phyloP scores from a whole-genome alignment of 495 filamentous ascomycete species.

The Annulohypoxylon bovei region DNA sequence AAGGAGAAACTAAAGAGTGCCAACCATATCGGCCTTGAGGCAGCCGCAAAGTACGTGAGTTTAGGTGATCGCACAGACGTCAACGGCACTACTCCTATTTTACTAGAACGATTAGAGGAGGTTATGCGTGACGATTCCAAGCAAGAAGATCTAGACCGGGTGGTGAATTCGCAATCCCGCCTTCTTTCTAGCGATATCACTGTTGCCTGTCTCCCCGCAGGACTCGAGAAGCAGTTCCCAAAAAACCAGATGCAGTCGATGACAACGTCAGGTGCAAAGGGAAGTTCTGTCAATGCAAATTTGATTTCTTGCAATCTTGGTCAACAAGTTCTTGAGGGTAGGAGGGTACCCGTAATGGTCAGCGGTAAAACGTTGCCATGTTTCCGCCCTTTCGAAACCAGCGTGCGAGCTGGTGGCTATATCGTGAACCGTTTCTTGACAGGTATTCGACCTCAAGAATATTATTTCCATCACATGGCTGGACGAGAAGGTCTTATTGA shows the following conservation, averaged over 20 bases:
- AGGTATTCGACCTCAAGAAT: conserved; percentile 95
- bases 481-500: conserved; percentile 98
- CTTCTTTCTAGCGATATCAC: conserved; percentile 84
- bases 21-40: conserved; percentile 78
- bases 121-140: conserved; percentile 91
- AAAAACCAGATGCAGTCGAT: conserved; percentile 99
- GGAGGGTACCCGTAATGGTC: conserved; percentile 95
- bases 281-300: conserved; percentile 90
- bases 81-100: conserved; percentile 70
- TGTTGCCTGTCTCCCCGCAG: conserved; percentile 76
- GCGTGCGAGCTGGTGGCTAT: conserved; percentile 91
- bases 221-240: conserved; percentile 90
- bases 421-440: conserved; percentile 97
- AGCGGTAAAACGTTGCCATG: conserved; percentile 96
- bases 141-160: conserved; percentile 83
- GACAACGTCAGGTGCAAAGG: conserved; percentile 97
- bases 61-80: conserved; percentile 68
- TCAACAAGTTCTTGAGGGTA: conserved; percentile 95
- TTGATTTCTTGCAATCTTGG: conserved; percentile 97
- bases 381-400: conserved; percentile 90
- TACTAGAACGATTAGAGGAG: conserved; percentile 82
- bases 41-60: conserved; percentile 92
- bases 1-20: conserved; percentile 75
- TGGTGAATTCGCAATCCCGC: conserved; percentile 77
- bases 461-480: conserved; percentile 99